Base-by-base conservation (phyloP, 306 rosid genomes). In the Boehmeria nivea region DNA sequence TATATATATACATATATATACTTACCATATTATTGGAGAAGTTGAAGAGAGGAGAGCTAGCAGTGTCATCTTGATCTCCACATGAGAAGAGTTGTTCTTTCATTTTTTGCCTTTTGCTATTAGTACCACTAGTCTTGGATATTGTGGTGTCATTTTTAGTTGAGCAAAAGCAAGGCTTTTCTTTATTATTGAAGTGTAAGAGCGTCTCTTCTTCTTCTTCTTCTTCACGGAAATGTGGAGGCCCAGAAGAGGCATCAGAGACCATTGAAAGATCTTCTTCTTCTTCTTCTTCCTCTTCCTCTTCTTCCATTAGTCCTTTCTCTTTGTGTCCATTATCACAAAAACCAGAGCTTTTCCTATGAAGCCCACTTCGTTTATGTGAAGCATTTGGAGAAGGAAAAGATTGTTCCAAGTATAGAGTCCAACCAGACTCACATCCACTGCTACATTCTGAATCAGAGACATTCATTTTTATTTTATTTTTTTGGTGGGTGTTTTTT, bases 241-340 rank as follows among this genome's bases (percentile, higher is more conserved):
- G 99, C 47, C 96, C 95, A 75, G 99, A 93, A 73, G 99, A 93
- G 44, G 99, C 99, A 81, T 93, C 99, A 69, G 99, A 93, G 57
- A 93, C 76, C 96, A 93, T 93, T 7, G 99, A 93, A 59, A 85
- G 87, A 53, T 87, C 96, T 71, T 86, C 95, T 27, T 72, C 97
- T 16, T 25, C 82, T 21, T 68, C 84, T 1, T 70, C 82, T 0
- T 47, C 74, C 6, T 61, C 61, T 18, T 55, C 55, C 45, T 5
- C 10, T 2, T 36, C 54, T 61, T 59, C 39, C 33, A 20, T 51
- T 57, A 58, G 42, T 45, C 37, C 70, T 14, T 67, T 65, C 51
- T 58, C 60, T 48, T 18, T 46, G 39, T 57, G 34, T 26, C 56
- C 22, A 15, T 7, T 16, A 4, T 25, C 70, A 64, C 56, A 61